Conservation (phyloP, 768 basidiomycete genomes). For the Tricholoma terreum region DNA sequence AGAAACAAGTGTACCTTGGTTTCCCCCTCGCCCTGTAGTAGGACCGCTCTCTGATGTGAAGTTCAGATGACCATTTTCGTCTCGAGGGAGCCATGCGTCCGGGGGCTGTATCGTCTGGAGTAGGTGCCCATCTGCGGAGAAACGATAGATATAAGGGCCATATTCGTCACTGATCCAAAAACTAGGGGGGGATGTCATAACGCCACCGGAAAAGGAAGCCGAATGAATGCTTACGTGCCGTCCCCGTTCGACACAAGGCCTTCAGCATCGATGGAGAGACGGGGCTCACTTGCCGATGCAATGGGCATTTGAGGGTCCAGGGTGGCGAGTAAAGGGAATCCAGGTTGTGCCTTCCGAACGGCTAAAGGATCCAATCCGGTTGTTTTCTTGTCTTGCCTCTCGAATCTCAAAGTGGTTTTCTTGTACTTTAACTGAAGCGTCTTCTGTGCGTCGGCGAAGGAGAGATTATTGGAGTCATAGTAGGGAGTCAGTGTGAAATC, state of each 20-base stretch:
- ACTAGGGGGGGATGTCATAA: slow-evolving; percentile 23
- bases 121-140: slow-evolving; percentile 43
- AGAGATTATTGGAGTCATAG: slow-evolving; percentile 40
- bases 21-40: slow-evolving; percentile 49
- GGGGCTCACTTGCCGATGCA: slow-evolving; percentile 37
- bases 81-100: slow-evolving; percentile 49
- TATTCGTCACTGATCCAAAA: slow-evolving; percentile 72
- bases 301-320: slow-evolving; percentile 48
- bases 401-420: slow-evolving; percentile 47
- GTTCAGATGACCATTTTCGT: slow-evolving; percentile 41
- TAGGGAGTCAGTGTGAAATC: slow-evolving; percentile 59
- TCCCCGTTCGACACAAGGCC: slow-evolving; percentile 56
- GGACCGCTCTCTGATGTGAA: slow-evolving; percentile 52
- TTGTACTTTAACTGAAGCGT: slow-evolving; percentile 51
- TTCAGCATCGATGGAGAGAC: slow-evolving; percentile 55
- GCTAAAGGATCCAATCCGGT: slow-evolving; percentile 55
- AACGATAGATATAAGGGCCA: slow-evolving; percentile 62
- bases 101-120: slow-evolving; percentile 59
- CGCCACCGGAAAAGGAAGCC: neutral
- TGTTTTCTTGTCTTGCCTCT: slow-evolving; percentile 43
- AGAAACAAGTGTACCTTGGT: slow-evolving; percentile 41
- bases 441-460: slow-evolving; percentile 46
- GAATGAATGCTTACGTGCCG: slow-evolving; percentile 43
- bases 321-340: slow-evolving; percentile 26
- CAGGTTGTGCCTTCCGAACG: slow-evolving; percentile 37